phyloP scores from a whole-genome alignment of 108 stramenopile species.

The Epithemia pelagica region DNA sequence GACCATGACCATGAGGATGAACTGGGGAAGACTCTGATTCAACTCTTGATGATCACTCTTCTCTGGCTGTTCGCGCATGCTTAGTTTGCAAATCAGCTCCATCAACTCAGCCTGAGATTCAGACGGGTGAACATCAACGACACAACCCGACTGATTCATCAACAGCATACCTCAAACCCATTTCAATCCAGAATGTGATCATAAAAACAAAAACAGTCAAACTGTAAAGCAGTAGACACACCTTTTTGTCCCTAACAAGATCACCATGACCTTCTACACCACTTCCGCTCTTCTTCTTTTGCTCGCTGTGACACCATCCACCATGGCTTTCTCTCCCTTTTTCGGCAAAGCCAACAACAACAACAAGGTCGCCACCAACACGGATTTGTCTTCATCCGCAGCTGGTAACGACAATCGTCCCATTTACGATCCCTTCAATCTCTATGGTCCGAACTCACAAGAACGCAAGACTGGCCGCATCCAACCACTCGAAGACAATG shows the following conservation, averaged over 20 bases:
- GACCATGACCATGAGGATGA: too few species aligned
- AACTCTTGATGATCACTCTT: too few species aligned
- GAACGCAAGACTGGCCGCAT: slow-evolving; percentile 36
- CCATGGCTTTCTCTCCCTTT: neutral
- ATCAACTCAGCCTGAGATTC: too few species aligned
- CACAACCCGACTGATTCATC: neutral
- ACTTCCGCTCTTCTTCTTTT: neutral
- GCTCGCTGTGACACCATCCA: neutral
- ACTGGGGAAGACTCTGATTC: too few species aligned
- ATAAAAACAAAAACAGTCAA: neutral
- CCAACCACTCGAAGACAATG: neutral
- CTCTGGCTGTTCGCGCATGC: too few species aligned
- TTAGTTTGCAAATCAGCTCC: too few species aligned
- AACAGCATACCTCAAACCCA: neutral
- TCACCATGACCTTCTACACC: neutral
- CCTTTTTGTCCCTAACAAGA: neutral
- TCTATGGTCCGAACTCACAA: slow-evolving; percentile 24
- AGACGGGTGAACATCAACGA: too few species aligned
- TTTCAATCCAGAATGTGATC: neutral
- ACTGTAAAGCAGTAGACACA: too few species aligned
- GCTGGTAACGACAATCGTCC: neutral
- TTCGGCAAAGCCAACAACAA: neutral
- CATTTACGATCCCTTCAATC: slow-evolving; percentile 17
- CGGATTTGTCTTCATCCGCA: neutral
- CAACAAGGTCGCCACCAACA: too few species aligned